Evolutionary conservation across 208 protist species (phyloP), one percentile per base, ranked within the genome.

Genomic region (Strigomonas oncopelti): DNA sequence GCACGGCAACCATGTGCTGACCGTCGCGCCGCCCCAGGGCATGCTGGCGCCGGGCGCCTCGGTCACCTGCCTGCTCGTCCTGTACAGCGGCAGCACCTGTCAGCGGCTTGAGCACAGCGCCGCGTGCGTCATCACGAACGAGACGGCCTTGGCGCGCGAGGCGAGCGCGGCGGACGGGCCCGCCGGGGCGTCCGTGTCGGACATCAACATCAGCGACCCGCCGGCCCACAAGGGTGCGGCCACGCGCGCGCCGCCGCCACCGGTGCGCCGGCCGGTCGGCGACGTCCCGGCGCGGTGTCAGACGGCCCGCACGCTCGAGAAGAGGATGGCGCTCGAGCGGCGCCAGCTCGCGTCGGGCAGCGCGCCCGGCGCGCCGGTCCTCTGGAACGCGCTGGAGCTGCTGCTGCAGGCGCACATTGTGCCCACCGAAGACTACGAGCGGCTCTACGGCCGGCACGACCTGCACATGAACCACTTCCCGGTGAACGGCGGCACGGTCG

Each of bases 381-480:
- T 81, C 53, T 72, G 69, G 54, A 76, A 83, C 65, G 62, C 78
- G 25, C 69, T 94, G 20, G 87, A 91, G 64, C 71, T 94, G 27
- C 69, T 93, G 46, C 62, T 96, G 14, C 88, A 96, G 74, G 91
- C 85, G 31, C 78, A 81, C 38, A 63, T 94, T 14, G 87, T 96
- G 77, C 72, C 85, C 20, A 54, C 83, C 25, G 86, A 92, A 22
- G 78, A 76, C 53, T 94, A 83, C 70, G 79, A 88, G 66, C 52
- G 24, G 25, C 29, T 62, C 56, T 61, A 61, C 27, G 25, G 34
- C 11, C 34, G 34, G 7, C 34, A 42, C 34, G 34, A 42, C 11
- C 34, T 42, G 71, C 27, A 70, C 70, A 46, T 84, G 34, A 4
- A 86, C 74, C 72, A 81, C 29, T 79, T 79, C 1, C 53, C 69